These are phyloP conservation scores for Grifola frondosa DNA, from an alignment of 1,284 basidiomycete species.

Conservation along the genomic window DNA sequence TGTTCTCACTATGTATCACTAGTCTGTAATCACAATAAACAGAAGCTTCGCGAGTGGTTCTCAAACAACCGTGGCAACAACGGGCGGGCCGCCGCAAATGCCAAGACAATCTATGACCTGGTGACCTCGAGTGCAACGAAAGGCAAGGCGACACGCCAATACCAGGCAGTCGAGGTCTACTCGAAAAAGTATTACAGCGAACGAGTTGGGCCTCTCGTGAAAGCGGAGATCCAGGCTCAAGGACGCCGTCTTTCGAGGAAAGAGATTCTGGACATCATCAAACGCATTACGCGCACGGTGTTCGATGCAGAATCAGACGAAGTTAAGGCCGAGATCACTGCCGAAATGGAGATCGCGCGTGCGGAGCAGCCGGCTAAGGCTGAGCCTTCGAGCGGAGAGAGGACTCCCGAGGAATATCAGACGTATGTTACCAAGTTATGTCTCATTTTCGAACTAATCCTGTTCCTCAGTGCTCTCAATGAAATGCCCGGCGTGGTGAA, in stretches of 20 bases:
- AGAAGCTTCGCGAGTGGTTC: slow-evolving; percentile 3
- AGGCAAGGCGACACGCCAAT: background rate
- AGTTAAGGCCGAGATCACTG: background rate
- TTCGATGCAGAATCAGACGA: background rate
- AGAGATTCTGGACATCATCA: background rate
- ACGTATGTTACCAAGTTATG: background rate
- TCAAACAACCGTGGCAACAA: background rate
- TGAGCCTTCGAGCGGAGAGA: background rate
- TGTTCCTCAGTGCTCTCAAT: slow-evolving; percentile 2
- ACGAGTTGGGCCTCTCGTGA: background rate
- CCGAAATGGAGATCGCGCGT: background rate
- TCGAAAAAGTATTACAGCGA: slow-evolving; percentile 2
- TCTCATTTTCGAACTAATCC: too few relatives aligned
- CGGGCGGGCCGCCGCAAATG: background rate
- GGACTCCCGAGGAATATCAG: slow-evolving; percentile 2
- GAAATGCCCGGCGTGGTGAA: too few relatives aligned
- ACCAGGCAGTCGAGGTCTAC: slow-evolving; percentile 3
- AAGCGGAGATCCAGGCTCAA: background rate
- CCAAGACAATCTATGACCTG: background rate
- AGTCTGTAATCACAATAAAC: background rate
- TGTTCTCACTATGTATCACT: background rate
- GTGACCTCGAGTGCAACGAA: background rate
- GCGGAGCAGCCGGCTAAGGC: background rate
- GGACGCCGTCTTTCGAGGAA: background rate
- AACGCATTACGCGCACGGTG: background rate